Percentiles rank a stretch among this genome's conserved stretches.
phyloP scores from a whole-genome alignment of 2,329 filamentous ascomycete genomes.

The Xylariaceae sp. region DNA sequence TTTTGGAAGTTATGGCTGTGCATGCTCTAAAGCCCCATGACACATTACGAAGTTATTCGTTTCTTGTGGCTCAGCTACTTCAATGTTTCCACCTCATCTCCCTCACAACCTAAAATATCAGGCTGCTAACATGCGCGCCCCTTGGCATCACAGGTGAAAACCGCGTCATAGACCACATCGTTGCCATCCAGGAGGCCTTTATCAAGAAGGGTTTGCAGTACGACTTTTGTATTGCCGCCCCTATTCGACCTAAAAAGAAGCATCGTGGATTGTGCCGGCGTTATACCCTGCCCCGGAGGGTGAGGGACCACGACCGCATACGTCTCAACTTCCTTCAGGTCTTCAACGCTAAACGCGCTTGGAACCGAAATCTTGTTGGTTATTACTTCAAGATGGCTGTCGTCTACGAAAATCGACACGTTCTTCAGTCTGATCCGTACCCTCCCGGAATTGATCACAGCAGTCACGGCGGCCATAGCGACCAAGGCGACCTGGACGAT shows the following conservation, averaged over 20 bases:
- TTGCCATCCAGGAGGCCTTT: slow-evolving; percentile 21
- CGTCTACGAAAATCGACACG: slow-evolving; percentile 53
- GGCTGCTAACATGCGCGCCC: slow-evolving; percentile 23
- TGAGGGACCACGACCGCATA: slow-evolving; percentile 39
- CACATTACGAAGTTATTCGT: neutral
- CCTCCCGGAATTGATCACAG: slow-evolving; percentile 45
- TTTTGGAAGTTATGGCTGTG: neutral
- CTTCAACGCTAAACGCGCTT: slow-evolving; percentile 28
- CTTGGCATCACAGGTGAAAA: slow-evolving; percentile 16
- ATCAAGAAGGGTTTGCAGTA: slow-evolving; percentile 21
- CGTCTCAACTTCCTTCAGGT: slow-evolving; percentile 47
- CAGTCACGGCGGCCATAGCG: slow-evolving; percentile 30
- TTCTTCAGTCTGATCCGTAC: slow-evolving; percentile 53
- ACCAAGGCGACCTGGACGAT: too few species aligned
- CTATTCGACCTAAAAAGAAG: slow-evolving; percentile 14
- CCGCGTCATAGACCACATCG: slow-evolving; percentile 22
- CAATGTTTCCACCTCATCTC: neutral
- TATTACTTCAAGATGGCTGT: slow-evolving; percentile 49
- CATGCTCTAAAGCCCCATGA: neutral
- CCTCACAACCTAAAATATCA: slow-evolving; percentile 18
- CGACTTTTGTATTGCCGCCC: slow-evolving; percentile 5
- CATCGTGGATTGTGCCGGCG: slow-evolving; percentile 24
- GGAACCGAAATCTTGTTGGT: slow-evolving; percentile 28
- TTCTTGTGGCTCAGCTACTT: neutral
- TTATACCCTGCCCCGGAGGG: slow-evolving; percentile 26